These are phyloP conservation scores for Phaseolus coccineus DNA, from an alignment of 331 rosid genomes.

Conservation along the genomic window DNA sequence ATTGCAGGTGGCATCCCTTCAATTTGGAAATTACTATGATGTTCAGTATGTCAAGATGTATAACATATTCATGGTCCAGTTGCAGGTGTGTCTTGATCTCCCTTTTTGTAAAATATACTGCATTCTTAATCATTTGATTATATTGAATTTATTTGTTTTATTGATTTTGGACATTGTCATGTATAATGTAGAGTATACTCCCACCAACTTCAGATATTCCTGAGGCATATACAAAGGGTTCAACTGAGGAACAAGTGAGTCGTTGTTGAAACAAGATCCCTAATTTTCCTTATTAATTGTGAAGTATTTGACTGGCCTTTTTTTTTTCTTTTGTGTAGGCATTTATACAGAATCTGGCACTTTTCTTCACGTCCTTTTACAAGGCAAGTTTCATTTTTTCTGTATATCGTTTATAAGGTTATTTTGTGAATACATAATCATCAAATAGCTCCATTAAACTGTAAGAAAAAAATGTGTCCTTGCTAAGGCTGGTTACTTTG, in stretches of 20 bases:
- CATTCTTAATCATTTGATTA: constrained; percentile 20
- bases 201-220: constrained; percentile 85
- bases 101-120: constrained; percentile 1
- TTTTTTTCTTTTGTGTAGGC: constrained; percentile 54
- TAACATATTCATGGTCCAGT: constrained; percentile 83
- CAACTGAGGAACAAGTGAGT: constrained; percentile 88
- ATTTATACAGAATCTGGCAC: constrained; percentile 92
- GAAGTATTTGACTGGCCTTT: constrained; percentile 31
- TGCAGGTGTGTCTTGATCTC: constrained; percentile 71
- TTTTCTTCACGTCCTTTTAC: constrained; percentile 91
- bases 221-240: constrained; percentile 87
- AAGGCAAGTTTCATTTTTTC: constrained; percentile 61
- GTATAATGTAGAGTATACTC: constrained; percentile 66
- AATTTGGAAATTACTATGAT: constrained; percentile 81
- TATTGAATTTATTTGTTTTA: constrained; percentile 5
- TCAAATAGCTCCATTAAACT: background rate
- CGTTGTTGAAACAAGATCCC: background rate
- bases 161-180: constrained; percentile 26
- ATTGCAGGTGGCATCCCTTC: constrained; percentile 89
- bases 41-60: constrained; percentile 88
- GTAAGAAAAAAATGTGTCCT: background rate
- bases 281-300: constrained; percentile 27
- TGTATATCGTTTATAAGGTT: background rate
- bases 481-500: constrained; percentile 1
- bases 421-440: background rate